Evolutionary conservation across 2,329 filamentous ascomycete species (phyloP).

Genomic region (Xenoacremonium recifei): DNA sequence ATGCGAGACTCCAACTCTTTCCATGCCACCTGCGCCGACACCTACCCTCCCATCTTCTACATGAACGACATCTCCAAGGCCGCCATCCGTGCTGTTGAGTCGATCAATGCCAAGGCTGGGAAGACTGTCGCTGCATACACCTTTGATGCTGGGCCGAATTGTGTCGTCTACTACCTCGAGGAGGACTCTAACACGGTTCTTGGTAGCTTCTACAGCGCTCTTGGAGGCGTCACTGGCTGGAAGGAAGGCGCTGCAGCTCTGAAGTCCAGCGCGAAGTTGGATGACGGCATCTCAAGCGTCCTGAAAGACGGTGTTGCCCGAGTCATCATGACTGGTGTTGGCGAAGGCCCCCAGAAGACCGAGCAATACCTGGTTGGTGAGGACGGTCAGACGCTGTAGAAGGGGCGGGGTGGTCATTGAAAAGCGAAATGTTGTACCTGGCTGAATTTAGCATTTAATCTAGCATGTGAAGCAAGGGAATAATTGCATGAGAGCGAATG

Average conservation of each 20-base stretch:
- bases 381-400: conserved; percentile 57
- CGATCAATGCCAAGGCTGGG: conserved; percentile 78
- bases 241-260: conserved; percentile 56
- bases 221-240: conserved; percentile 70
- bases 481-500: too few species aligned
- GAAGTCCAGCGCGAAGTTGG: conserved; percentile 55
- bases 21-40: conserved; percentile 93
- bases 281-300: conserved; percentile 62
- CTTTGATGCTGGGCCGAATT: conserved; percentile 95
- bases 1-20: conserved; percentile 98
- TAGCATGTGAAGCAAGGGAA: too few species aligned
- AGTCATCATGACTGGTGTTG: conserved; percentile 88
- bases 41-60: conserved; percentile 97
- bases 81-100: conserved; percentile 84
- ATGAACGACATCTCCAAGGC: conserved; percentile 91
- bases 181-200: conserved; percentile 71
- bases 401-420: too few species aligned
- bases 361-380: conserved; percentile 73
- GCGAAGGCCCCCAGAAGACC: conserved; percentile 70
- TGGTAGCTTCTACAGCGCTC: conserved; percentile 70
- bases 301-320: conserved; percentile 80
- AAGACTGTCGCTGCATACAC: conserved; percentile 89
- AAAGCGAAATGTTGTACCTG: too few species aligned
- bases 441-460: too few species aligned
- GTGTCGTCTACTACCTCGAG: conserved; percentile 91